Evolutionary conservation across 2,329 filamentous ascomycete species (phyloP), one percentile per base, ranked within the genome.

Genomic region (Colletotrichum falcatum): DNA sequence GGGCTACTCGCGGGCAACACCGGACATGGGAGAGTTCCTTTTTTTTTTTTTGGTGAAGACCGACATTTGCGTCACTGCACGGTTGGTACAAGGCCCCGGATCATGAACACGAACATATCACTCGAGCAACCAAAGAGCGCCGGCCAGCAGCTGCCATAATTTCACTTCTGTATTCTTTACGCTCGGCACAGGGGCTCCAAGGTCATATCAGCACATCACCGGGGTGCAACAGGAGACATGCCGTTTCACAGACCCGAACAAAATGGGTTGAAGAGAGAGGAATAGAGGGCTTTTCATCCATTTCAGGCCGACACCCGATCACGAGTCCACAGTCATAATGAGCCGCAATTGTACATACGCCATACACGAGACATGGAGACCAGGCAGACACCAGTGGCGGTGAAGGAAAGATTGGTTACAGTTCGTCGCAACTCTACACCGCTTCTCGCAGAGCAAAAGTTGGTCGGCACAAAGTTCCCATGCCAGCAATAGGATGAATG

Each of bases 331-430:
- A 53, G 53, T 35, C 58, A 48, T 62, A 59, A 70, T 67, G 23
- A 44, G 28, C 20, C 46, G 51, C 58, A 70, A 59, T 37, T 70
- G 64, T 67, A 70, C 64, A 70, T 70, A 67, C 64, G 20, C 18
- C 20, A 9, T n/a, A 67, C 44, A 37, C 46, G 51, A 30, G 51
- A 30, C 55, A 26, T 55, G 62, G 39, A 35, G 39, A 42, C 35
- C 28, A 48, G 64, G 42, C 44, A 14, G 33, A 33, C 33, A 42
- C 28, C 51, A 55, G 6, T n/a, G n/a, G 7, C 30, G 44, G 51
- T 51, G 53, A 48, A 58, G 58, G 26, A 12, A 46, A 48, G 53
- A 48, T 63, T 63, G 67, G 58, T 49, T 63, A 63, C 64, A 62
- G 26, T 26, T n/a, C n/a, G 64, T 62, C 58, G 39, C 58, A 39